Conservation (phyloP, 306 rosid species). For the Gastrolobium villosum region DNA sequence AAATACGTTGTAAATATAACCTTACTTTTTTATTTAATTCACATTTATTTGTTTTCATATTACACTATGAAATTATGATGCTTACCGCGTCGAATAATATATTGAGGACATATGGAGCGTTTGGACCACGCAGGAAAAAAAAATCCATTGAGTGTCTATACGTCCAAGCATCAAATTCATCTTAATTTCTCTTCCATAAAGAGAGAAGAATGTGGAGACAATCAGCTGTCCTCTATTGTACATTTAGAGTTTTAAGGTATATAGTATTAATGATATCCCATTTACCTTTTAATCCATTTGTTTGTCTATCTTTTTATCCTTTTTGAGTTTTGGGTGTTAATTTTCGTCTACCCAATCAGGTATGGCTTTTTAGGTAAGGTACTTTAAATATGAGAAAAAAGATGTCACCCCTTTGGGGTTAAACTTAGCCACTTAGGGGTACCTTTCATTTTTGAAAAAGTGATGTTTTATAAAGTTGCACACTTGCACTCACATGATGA, state of each 20-base stretch:
- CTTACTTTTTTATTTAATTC: conserved; percentile 20
- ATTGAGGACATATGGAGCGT: conserved; percentile 43
- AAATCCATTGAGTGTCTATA: conserved; percentile 35
- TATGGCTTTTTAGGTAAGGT: conserved; percentile 1
- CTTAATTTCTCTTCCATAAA: background rate
- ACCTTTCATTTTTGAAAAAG: conserved; percentile 40
- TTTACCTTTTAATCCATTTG: conserved; percentile 27
- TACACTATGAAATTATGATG: conserved; percentile 33
- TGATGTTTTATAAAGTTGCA: conserved; percentile 32
- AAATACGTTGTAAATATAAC: no score
- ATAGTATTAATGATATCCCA: background rate
- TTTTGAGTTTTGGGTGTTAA: background rate
- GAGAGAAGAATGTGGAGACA: background rate
- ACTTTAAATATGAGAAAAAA: background rate
- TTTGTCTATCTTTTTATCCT: background rate
- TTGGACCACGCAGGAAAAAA: conserved; percentile 43
- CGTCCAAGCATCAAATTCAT: conserved; percentile 13
- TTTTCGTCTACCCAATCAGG: background rate
- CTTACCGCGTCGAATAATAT: conserved; percentile 45
- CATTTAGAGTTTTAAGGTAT: conserved; percentile 14
- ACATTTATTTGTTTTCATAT: conserved; percentile 46
- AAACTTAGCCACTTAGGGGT: conserved; percentile 36
- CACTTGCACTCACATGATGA: conserved; percentile 43
- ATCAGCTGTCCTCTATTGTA: background rate
- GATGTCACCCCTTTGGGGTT: conserved; percentile 41